Base-by-base conservation (phyloP, 306 rosid species). In the Rosa lucieae region DNA sequence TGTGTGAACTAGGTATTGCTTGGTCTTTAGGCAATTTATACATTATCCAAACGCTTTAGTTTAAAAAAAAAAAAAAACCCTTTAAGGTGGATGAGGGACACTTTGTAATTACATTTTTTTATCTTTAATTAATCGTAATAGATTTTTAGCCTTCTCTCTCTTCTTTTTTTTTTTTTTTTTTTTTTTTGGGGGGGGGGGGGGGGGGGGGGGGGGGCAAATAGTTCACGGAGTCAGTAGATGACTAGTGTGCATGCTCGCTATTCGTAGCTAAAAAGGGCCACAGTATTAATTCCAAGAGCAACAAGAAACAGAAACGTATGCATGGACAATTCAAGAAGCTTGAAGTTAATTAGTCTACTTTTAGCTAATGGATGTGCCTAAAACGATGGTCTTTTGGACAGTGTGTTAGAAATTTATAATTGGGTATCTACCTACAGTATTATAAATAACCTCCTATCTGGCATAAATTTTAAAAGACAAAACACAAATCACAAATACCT, bases 11-110 rank as follows among this genome's bases (percentile, higher is more conserved):
- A 56, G 20, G 46, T 55, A 39, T 72, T 47, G 52, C 59, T 40
- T 72, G 62, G 42, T 70, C 53, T 71, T 66, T 40, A 6, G 10
- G n/a, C 69, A 63, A 63, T 63, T 32, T 63, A 63, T 63, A 63
- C 39, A 29, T 72, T 70, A 65, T 17, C 44, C 46, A 37, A 65
- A 62, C 3, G 10, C 15, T 29, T 62, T 26, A 29, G 17, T 23
- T 10, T 12, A 23, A 61, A 61, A 23, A 26, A 11, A 61, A 12
- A 10, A 10, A 11, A 11, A 0, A 21, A n/a, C 14, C 17, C 21
- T 53, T 58, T 21, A 8, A 56, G 63, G 29, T 55, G 10, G 62
- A 55, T 21, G 26, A 55, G 10, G 23, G 1, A 6, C 29, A 18
- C 63, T 56, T 56, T 56, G 12, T 20, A 26, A 61, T 61, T 17